Conservation (phyloP, 345 rosid species). For the Gossypium herbaceum region DNA sequence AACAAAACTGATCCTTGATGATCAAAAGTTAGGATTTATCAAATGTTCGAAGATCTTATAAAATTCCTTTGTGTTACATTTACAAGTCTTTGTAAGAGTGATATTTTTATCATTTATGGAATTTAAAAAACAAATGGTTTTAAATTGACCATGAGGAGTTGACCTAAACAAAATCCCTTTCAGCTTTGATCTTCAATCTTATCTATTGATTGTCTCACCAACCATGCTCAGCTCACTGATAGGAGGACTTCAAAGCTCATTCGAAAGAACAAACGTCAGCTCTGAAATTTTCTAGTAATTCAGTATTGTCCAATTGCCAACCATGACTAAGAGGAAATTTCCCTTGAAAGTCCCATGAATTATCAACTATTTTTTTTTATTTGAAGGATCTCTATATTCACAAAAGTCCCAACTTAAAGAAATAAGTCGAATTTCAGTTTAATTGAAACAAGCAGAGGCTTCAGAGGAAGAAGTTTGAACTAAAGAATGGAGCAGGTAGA, state of each 20-base stretch:
- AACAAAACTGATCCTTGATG: neutral
- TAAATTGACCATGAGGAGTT: slow-evolving; percentile 11
- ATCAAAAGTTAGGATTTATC: neutral
- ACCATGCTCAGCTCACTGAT: neutral
- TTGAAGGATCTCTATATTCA: neutral
- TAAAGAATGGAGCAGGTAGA: slow-evolving; percentile 16
- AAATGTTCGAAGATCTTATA: neutral
- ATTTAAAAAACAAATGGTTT: neutral
- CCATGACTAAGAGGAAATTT: neutral
- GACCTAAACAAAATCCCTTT: slow-evolving; percentile 12
- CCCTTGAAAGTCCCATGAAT: neutral
- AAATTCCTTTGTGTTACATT: neutral
- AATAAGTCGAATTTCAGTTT: slow-evolving; percentile 1
- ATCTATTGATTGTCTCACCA: neutral
- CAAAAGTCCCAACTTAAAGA: neutral
- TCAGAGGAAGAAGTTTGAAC: slow-evolving; percentile 13
- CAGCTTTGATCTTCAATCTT: neutral
- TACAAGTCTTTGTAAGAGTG: neutral
- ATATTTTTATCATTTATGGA: slow-evolving; percentile 6
- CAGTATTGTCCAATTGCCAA: neutral
- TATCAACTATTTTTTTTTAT: neutral
- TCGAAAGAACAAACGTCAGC: neutral
- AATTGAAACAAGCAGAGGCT: slow-evolving; percentile 3
- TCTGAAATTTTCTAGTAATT: neutral
- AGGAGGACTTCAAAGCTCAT: neutral